Percentiles rank a stretch among this genome's conserved stretches.
Conservation (phyloP, 495 filamentous ascomycete species). For the Talaromyces ruber region DNA sequence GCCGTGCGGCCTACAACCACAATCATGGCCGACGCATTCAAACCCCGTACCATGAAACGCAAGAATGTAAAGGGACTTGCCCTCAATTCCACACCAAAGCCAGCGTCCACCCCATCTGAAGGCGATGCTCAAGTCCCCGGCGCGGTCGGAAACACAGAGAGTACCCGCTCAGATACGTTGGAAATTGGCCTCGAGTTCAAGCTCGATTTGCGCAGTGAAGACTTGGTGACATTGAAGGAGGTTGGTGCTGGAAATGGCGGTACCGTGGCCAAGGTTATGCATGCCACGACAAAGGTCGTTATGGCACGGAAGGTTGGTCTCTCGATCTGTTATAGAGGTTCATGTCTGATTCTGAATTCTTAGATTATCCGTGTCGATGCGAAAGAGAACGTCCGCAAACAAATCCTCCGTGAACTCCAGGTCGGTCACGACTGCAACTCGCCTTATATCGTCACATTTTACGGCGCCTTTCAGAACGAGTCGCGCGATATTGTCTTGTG, state of each 20-base stretch:
- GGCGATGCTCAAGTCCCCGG: slow-evolving; percentile 52
- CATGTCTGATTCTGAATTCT: neutral
- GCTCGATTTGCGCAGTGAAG: slow-evolving; percentile 83
- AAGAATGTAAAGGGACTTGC: slow-evolving; percentile 97
- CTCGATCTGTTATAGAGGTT: neutral
- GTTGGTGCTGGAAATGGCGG: slow-evolving; percentile 94
- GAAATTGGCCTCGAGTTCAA: slow-evolving; percentile 98
- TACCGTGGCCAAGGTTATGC: slow-evolving; percentile 94
- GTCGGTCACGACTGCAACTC: slow-evolving; percentile 98
- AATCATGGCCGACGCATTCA: slow-evolving; percentile 77
- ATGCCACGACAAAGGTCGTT: slow-evolving; percentile 85
- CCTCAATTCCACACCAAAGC: slow-evolving; percentile 60
- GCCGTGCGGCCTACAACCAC: neutral
- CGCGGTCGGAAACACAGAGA: slow-evolving; percentile 48
- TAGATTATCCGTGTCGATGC: slow-evolving; percentile 98
- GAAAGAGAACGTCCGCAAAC: slow-evolving; percentile 90
- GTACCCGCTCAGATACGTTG: slow-evolving; percentile 63
- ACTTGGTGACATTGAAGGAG: slow-evolving; percentile 87
- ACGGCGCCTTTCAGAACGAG: slow-evolving; percentile 93
- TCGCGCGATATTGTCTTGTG: slow-evolving; percentile 96
- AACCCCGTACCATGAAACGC: slow-evolving; percentile 87
- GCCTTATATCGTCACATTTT: slow-evolving; percentile 93
- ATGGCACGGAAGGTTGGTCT: slow-evolving; percentile 88
- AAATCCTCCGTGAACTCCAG: slow-evolving; percentile 90
- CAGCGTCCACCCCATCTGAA: slow-evolving; percentile 45